Evolutionary conservation across 2,329 filamentous ascomycete species (phyloP).

Genomic region (Aspergillus neoniger): DNA sequence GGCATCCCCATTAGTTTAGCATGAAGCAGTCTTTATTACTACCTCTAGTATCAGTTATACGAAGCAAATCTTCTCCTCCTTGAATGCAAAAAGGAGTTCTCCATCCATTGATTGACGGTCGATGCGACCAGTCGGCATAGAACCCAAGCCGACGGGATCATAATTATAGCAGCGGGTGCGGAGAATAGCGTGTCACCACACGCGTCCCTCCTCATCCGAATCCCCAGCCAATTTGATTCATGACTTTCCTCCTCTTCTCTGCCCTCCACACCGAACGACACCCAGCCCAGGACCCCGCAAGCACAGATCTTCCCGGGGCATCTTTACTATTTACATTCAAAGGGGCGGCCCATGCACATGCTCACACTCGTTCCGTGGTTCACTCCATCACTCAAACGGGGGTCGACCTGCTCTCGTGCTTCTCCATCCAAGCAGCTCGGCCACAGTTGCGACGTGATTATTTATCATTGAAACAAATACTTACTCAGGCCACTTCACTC

Average conservation of each 20-base stretch:
- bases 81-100: too few species aligned
- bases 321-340: neutral
- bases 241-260: neutral
- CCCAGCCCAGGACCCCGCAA: neutral
- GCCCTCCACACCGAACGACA: neutral
- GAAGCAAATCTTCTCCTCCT: too few species aligned
- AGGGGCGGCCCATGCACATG: neutral
- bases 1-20: neutral
- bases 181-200: conserved; percentile 26
- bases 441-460: conserved; percentile 2
- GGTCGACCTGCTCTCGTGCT: neutral
- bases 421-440: neutral
- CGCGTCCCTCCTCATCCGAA: conserved; percentile 22
- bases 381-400: neutral
- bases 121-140: too few species aligned
- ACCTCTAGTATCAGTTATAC: neutral
- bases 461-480: neutral
- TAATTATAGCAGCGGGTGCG: conserved; percentile 7
- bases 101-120: neutral
- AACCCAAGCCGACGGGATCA: neutral
- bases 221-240: neutral
- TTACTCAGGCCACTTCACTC: neutral
- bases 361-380: neutral
- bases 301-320: neutral
- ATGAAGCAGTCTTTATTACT: neutral